These are phyloP conservation scores for Ploettnerulaceae sp. DNA, from an alignment of 2,329 filamentous ascomycete genomes.

Conservation along the genomic window DNA sequence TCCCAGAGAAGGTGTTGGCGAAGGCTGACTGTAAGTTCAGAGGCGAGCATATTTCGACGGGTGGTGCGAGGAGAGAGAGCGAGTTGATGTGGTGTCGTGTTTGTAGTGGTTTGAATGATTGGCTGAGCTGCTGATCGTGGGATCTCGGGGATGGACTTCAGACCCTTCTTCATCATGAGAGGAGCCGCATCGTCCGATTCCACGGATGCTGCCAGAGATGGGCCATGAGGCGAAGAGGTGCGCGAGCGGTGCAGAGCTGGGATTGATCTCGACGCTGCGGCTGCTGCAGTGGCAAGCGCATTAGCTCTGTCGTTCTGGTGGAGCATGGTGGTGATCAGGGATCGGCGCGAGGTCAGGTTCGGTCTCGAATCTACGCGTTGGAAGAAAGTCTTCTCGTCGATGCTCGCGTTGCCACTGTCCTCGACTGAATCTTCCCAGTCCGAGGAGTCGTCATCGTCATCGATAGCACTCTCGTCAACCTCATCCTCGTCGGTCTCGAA, in stretches of 20 bases:
- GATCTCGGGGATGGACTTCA: conserved; percentile 41
- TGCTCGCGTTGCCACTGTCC: conserved; percentile 77
- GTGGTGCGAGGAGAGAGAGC: conserved; percentile 89
- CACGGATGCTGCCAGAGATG: conserved; percentile 50
- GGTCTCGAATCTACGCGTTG: conserved; percentile 84
- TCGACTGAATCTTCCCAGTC: conserved; percentile 65
- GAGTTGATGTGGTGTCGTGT: conserved; percentile 54
- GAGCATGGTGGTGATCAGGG: conserved; percentile 85
- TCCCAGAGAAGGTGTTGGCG: conserved; percentile 92
- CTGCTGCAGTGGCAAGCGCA: conserved; percentile 62
- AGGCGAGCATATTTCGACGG: conserved; percentile 89
- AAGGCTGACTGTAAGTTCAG: conserved; percentile 88
- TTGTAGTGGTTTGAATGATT: conserved; percentile 69
- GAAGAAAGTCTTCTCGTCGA: conserved; percentile 77
- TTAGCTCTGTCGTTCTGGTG: conserved; percentile 70
- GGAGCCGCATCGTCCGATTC: conserved; percentile 39
- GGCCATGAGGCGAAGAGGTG: conserved; percentile 65
- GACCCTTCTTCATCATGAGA: conserved; percentile 48
- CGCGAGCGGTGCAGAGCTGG: conserved; percentile 52
- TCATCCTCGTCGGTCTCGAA: conserved; percentile 60
- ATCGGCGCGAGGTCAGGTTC: conserved; percentile 79
- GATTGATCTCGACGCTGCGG: conserved; percentile 47
- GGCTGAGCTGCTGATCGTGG: conserved; percentile 64
- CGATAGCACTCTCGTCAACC: conserved; percentile 78
- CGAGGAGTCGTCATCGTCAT: conserved; percentile 58